Percentiles rank a stretch among this genome's conserved stretches.
Conservation (phyloP, 1,284 basidiomycete species). For the Nidula niveotomentosa region DNA sequence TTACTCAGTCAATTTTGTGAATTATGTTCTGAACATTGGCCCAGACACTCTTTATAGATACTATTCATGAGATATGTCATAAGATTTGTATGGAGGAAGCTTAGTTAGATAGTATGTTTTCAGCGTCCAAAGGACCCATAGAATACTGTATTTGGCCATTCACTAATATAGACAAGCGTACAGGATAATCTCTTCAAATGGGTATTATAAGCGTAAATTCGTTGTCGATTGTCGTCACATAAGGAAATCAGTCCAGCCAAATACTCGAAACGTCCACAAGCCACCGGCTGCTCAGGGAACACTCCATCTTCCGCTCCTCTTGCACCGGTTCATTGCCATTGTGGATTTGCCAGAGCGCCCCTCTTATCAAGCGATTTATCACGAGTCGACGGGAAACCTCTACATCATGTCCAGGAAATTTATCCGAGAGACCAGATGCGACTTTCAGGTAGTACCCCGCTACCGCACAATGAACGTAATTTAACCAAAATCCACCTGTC, state of each 20-base stretch:
- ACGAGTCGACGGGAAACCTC: background rate
- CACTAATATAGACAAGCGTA: no score
- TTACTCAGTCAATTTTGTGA: no score
- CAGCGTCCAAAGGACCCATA: no score
- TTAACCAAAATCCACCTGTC: conserved; percentile 1
- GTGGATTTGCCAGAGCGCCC: conserved; percentile 6
- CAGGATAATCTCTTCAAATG: no score
- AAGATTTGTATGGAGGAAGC: no score
- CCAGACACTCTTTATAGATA: no score
- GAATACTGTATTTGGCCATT: no score
- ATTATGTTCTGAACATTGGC: no score
- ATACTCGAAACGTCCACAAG: conserved; percentile 4
- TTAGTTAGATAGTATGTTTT: no score
- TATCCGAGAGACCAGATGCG: background rate
- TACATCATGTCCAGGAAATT: conserved; percentile 1
- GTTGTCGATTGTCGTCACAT: no score
- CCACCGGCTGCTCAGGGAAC: conserved; percentile 7
- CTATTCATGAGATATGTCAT: no score
- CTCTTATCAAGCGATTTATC: conserved; percentile 5
- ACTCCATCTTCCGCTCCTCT: conserved; percentile 2
- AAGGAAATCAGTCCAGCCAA: conserved; percentile 3
- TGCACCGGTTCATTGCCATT: conserved; percentile 3
- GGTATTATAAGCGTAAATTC: no score
- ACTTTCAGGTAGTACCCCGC: conserved; percentile 4
- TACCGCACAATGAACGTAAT: conserved; percentile 1